A percentile compares a stretch with the other conserved stretches of the same genome.
phyloP scores from a whole-genome alignment of 2,329 filamentous ascomycete species.

The Arthrobotrys conoides region DNA sequence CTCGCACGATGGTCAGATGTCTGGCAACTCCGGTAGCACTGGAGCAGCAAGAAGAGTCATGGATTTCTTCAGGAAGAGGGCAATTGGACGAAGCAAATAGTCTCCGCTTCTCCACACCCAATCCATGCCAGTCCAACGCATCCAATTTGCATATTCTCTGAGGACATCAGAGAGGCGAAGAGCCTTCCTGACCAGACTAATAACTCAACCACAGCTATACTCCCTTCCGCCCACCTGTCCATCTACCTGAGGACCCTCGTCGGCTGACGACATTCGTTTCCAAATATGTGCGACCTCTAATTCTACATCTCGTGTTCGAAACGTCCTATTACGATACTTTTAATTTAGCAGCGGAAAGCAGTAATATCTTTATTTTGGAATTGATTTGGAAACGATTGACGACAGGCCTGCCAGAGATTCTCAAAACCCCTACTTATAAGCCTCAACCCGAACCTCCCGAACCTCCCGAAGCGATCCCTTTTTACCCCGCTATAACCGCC shows the following conservation, averaged over 20 bases:
- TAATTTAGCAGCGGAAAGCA: constrained; percentile 41
- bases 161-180: constrained; percentile 24
- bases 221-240: constrained; percentile 49
- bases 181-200: constrained; percentile 38
- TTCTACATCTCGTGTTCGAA: constrained; percentile 36
- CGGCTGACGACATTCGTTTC: constrained; percentile 7
- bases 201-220: constrained; percentile 42
- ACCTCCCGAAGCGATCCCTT: neutral
- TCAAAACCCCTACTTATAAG: constrained; percentile 3
- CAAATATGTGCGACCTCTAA: constrained; percentile 23
- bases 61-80: constrained; percentile 95
- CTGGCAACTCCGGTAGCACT: constrained; percentile 78
- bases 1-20: constrained; percentile 76
- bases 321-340: constrained; percentile 43
- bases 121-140: constrained; percentile 33
- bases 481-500: neutral
- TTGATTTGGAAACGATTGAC: constrained; percentile 2
- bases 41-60: constrained; percentile 93
- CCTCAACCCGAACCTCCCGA: neutral
- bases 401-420: constrained; percentile 1
- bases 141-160: constrained; percentile 31
- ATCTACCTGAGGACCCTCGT: constrained; percentile 36
- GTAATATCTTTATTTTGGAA: constrained; percentile 33
- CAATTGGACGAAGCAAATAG: constrained; percentile 76
- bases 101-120: constrained; percentile 43